Evolutionary conservation across 2,329 filamentous ascomycete species (phyloP).

Genomic region (Calonectria hawksworthii): DNA sequence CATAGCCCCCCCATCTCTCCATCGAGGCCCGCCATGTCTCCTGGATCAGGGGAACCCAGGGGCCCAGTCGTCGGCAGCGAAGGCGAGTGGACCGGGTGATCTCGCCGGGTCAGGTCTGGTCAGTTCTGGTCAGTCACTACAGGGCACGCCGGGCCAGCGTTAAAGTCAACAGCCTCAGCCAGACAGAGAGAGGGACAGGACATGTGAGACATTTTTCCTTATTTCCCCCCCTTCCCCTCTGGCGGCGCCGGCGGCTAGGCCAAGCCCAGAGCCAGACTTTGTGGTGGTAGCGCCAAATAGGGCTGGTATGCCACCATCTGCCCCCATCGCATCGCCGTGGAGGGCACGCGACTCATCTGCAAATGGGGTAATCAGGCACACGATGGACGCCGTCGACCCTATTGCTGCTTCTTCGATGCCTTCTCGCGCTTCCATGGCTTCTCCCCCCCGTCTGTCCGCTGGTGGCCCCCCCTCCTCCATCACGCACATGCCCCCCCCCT

Average conservation of each 20-base stretch:
- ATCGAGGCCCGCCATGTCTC: not conserved
- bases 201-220: not conserved
- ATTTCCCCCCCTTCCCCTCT: no score
- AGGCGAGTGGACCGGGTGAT: not conserved
- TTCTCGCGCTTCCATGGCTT: not conserved
- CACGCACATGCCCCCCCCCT: not conserved
- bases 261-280: no score
- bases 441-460: no score
- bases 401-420: not conserved
- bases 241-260: not conserved
- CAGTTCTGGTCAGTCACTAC: no score
- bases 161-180: not conserved
- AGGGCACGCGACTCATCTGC: not conserved
- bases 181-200: no score
- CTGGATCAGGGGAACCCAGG: constrained; percentile 10
- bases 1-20: not conserved
- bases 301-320: no score
- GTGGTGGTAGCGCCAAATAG: not conserved
- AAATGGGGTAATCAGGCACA: not conserved
- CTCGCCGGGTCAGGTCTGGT: not conserved
- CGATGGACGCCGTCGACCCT: not conserved
- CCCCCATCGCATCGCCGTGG: not conserved
- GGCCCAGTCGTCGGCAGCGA: not conserved
- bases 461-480: not conserved
- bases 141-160: not conserved